A percentile compares a stretch with the other conserved stretches of the same genome.
Conservation (phyloP, 1,284 basidiomycete genomes). For the Tausonia pullulans region DNA sequence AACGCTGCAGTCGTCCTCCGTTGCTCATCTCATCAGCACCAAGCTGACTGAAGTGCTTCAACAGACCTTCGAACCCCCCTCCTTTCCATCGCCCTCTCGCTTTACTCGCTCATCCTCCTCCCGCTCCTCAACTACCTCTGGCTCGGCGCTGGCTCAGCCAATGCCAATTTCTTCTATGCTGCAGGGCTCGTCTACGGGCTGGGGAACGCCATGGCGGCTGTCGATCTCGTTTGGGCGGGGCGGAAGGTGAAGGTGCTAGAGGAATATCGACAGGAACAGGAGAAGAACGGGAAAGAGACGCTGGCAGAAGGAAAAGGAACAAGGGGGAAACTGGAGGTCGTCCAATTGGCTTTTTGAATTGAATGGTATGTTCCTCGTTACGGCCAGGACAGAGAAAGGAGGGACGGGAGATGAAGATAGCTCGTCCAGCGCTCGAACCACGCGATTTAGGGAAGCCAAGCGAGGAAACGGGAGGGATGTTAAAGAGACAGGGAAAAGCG, state of each 20-base stretch:
- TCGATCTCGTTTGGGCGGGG: constrained; percentile 12
- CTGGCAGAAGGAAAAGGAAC: too few relatives aligned
- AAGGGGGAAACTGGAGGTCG: too few relatives aligned
- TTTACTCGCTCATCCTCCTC: constrained; percentile 74
- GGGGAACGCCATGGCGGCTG: constrained; percentile 25
- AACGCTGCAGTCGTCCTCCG: neutral
- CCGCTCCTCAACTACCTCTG: constrained; percentile 88
- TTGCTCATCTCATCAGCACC: neutral
- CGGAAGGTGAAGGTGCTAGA: neutral
- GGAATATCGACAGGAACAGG: too few relatives aligned
- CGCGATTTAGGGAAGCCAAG: too few relatives aligned
- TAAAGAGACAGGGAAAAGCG: too few relatives aligned
- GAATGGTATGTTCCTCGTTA: too few relatives aligned
- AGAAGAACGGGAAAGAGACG: too few relatives aligned
- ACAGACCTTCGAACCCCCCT: constrained; percentile 79
- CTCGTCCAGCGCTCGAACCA: too few relatives aligned
- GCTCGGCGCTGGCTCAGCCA: constrained; percentile 84
- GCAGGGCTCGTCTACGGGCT: constrained; percentile 86
- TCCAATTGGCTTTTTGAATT: too few relatives aligned
- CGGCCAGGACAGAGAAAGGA: too few relatives aligned
- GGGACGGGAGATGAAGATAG: too few relatives aligned
- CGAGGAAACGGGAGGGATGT: too few relatives aligned
- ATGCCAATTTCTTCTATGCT: constrained; percentile 98
- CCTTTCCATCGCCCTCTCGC: constrained; percentile 68
- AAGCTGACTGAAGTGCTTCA: neutral